Evolutionary conservation across 768 basidiomycete genomes (phyloP).

Genomic region (Termitomyces sp.): DNA sequence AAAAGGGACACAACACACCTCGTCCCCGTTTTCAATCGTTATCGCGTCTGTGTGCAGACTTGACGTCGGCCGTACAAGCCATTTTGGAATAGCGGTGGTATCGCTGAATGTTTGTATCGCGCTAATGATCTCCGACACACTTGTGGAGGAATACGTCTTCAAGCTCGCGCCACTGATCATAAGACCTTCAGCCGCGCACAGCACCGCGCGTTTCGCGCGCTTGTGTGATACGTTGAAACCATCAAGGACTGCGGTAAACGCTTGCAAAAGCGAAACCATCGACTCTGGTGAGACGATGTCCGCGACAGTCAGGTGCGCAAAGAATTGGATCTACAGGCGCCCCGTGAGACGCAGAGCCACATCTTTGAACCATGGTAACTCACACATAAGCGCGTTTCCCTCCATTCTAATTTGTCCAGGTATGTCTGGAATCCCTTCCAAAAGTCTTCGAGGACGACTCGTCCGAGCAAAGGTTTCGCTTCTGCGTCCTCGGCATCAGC

Average conservation of each 20-base stretch:
- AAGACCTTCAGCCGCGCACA: constrained; percentile 78
- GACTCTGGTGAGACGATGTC: constrained; percentile 72
- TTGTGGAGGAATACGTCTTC: constrained; percentile 52
- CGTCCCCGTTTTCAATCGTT: constrained; percentile 48
- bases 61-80: constrained; percentile 59
- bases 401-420: constrained; percentile 87
- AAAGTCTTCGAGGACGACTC: constrained; percentile 78
- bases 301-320: constrained; percentile 80
- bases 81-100: constrained; percentile 48
- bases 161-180: constrained; percentile 70
- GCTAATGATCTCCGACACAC: constrained; percentile 61
- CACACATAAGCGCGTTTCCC: constrained; percentile 84
- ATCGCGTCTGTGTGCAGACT: constrained; percentile 41
- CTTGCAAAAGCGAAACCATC: constrained; percentile 73
- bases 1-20: constrained; percentile 37
- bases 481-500: constrained; percentile 30
- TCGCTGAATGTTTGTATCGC: constrained; percentile 71
- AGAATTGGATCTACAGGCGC: constrained; percentile 78
- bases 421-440: constrained; percentile 88
- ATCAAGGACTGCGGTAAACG: constrained; percentile 81
- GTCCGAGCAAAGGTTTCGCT: constrained; percentile 46
- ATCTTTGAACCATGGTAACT: constrained; percentile 24
- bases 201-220: constrained; percentile 74
- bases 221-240: constrained; percentile 85
- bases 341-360: not conserved